A percentile compares a stretch with the other conserved stretches of the same genome.
phyloP scores from a whole-genome alignment of 352 stramenopile species.

The Pythium aristosporum region DNA sequence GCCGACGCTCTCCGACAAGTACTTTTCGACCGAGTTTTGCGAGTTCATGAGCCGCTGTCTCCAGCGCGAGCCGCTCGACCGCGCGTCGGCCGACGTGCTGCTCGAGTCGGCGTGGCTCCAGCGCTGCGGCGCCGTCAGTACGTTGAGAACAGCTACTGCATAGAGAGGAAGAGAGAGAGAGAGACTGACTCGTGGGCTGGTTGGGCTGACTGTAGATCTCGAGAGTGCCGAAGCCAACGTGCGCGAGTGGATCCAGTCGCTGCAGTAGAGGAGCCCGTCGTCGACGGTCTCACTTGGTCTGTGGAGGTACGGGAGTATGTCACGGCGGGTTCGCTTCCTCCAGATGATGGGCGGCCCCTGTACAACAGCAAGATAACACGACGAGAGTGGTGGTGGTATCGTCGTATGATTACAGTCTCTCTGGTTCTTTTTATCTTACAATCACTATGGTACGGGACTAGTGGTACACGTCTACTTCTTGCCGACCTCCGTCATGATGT shows the following conservation, averaged over 20 bases:
- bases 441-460: neutral
- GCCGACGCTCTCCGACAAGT: conserved; percentile 57
- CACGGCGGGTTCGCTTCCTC: too few species aligned
- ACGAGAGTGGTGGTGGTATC: neutral
- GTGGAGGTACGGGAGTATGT: too few species aligned
- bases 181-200: neutral
- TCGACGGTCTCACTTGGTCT: too few species aligned
- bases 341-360: too few species aligned
- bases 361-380: neutral
- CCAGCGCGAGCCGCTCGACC: conserved; percentile 63
- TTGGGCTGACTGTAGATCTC: conserved; percentile 26
- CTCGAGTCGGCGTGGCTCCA: conserved; percentile 75
- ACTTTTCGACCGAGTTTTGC: conserved; percentile 76
- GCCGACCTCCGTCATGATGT: conserved; percentile 56
- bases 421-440: neutral
- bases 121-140: conserved; percentile 65
- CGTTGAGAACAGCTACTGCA: conserved; percentile 17
- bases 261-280: conserved; percentile 40
- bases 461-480: conserved; percentile 7
- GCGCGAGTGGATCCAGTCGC: conserved; percentile 67
- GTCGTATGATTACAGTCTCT: neutral
- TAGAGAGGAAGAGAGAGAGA: neutral
- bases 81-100: conserved; percentile 55
- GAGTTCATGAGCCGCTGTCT: conserved; percentile 68
- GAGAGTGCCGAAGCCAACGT: conserved; percentile 49